These are phyloP conservation scores for Vinca minor DNA, from an alignment of 257 asterid species.

Conservation along the genomic window DNA sequence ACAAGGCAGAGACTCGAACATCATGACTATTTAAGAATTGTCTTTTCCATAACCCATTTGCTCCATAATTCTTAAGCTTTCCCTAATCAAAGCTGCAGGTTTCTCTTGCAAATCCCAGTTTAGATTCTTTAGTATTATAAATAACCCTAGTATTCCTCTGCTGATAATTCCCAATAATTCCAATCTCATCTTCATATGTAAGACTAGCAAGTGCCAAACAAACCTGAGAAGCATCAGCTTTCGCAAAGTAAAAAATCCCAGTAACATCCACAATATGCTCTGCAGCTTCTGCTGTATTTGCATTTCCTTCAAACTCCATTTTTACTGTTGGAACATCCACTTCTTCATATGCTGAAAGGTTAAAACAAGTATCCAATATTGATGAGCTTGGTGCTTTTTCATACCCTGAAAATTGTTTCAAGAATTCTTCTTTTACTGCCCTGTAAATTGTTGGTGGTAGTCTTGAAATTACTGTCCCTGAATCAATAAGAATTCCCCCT, in stretches of 20 bases:
- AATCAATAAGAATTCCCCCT: slow-evolving; percentile 55
- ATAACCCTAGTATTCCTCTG: slow-evolving; percentile 74
- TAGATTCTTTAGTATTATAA: slow-evolving; percentile 56
- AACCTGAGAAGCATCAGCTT: slow-evolving; percentile 69
- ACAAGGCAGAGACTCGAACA: too few relatives aligned
- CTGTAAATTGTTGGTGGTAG: slow-evolving; percentile 64
- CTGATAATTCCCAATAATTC: slow-evolving; percentile 85
- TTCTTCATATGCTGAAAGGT: slow-evolving; percentile 56
- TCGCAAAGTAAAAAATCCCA: slow-evolving; percentile 65
- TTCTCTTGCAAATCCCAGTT: slow-evolving; percentile 78
- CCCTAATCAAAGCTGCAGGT: slow-evolving; percentile 50
- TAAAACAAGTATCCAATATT: slow-evolving; percentile 70
- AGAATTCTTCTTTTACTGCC: slow-evolving; percentile 52
- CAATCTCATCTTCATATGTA: slow-evolving; percentile 53
- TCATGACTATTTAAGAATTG: too few relatives aligned
- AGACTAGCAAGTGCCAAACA: slow-evolving; percentile 90
- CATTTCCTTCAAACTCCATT: slow-evolving; percentile 56
- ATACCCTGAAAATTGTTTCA: slow-evolving; percentile 69
- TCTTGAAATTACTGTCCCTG: slow-evolving; percentile 78
- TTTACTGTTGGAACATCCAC: slow-evolving; percentile 55
- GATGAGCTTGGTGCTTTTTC: slow-evolving; percentile 63
- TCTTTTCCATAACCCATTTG: too few relatives aligned
- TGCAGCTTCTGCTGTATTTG: too few relatives aligned
- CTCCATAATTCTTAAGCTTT: too few relatives aligned
- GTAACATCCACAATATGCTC: slow-evolving; percentile 59